Conservation (phyloP, 1,284 basidiomycete genomes). For the Moniliophthora roreri region DNA sequence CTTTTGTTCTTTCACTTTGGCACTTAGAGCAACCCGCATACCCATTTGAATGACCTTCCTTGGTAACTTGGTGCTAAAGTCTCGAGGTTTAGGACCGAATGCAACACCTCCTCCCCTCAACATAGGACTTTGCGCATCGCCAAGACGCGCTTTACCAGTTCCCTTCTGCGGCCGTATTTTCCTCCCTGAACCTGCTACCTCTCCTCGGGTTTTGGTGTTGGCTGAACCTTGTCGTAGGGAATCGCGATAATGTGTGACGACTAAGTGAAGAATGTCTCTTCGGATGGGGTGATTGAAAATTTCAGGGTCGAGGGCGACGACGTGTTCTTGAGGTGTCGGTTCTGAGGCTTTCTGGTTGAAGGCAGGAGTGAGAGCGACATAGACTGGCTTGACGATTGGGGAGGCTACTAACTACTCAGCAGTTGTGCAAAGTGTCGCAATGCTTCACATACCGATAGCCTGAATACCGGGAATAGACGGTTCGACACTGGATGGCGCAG, state of each 20-base stretch:
- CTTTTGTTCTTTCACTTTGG: slow-evolving; percentile 73
- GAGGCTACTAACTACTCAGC: slow-evolving; percentile 29
- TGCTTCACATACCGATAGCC: slow-evolving; percentile 3
- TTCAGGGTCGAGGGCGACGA: slow-evolving; percentile 77
- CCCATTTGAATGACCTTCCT: slow-evolving; percentile 92
- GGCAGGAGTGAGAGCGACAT: slow-evolving; percentile 58
- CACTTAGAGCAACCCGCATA: slow-evolving; percentile 86
- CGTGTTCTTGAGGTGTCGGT: slow-evolving; percentile 39
- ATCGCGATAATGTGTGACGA: slow-evolving; percentile 89
- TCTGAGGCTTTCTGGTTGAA: slow-evolving; percentile 43
- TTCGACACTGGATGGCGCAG: too few relatives aligned
- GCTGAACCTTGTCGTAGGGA: slow-evolving; percentile 88
- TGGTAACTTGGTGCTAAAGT: slow-evolving; percentile 88
- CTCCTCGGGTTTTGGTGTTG: slow-evolving; percentile 87
- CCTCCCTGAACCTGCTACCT: slow-evolving; percentile 85
- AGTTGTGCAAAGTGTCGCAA: not conserved
- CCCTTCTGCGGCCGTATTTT: slow-evolving; percentile 96
- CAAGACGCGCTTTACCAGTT: slow-evolving; percentile 85
- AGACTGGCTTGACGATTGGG: slow-evolving; percentile 49
- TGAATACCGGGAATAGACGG: not conserved
- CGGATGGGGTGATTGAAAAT: slow-evolving; percentile 89
- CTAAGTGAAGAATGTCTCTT: slow-evolving; percentile 91
- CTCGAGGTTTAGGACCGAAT: slow-evolving; percentile 87
- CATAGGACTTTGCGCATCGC: slow-evolving; percentile 87
- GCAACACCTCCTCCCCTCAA: slow-evolving; percentile 91